Percentiles rank a stretch among this genome's conserved stretches.
These are phyloP conservation scores for Penicillium digitatum DNA, from an alignment of 2,329 filamentous ascomycete genomes.

Conservation along the genomic window DNA sequence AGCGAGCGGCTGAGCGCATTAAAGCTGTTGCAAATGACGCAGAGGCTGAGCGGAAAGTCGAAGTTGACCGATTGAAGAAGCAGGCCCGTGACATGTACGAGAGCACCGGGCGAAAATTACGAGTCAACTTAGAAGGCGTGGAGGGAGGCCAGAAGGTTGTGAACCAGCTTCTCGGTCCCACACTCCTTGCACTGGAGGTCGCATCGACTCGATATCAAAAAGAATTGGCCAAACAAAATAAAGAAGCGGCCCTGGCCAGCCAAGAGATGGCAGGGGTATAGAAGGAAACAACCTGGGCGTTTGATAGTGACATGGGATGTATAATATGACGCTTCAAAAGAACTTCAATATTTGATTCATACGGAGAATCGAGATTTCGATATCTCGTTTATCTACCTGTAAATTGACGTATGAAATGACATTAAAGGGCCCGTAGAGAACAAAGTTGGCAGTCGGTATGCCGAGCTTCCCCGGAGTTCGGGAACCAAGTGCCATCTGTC, in stretches of 20 bases:
- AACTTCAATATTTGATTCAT: background rate
- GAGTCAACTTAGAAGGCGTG: constrained; percentile 61
- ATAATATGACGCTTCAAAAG: constrained; percentile 1
- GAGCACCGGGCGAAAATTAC: constrained; percentile 68
- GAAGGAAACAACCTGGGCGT: constrained; percentile 5
- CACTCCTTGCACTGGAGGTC: constrained; percentile 64
- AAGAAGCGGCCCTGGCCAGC: constrained; percentile 22
- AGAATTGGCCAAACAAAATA: constrained; percentile 61
- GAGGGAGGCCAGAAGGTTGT: constrained; percentile 74
- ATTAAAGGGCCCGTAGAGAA: background rate
- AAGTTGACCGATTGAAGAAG: constrained; percentile 63
- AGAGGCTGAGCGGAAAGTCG: constrained; percentile 66
- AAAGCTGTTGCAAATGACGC: constrained; percentile 75
- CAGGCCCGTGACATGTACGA: constrained; percentile 68
- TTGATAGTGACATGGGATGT: constrained; percentile 1
- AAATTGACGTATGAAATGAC: background rate
- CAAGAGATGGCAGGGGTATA: constrained; percentile 8
- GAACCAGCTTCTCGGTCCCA: constrained; percentile 69
- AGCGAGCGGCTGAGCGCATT: constrained; percentile 72
- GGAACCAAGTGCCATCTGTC: constrained; percentile 3
- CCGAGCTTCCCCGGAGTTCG: constrained; percentile 25
- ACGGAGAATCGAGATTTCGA: constrained; percentile 5
- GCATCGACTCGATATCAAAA: constrained; percentile 69
- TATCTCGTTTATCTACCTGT: too few species aligned
- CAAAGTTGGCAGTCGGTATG: constrained; percentile 30